Conservation (phyloP, 352 stramenopile species). For the Phytophthora vignae region DNA sequence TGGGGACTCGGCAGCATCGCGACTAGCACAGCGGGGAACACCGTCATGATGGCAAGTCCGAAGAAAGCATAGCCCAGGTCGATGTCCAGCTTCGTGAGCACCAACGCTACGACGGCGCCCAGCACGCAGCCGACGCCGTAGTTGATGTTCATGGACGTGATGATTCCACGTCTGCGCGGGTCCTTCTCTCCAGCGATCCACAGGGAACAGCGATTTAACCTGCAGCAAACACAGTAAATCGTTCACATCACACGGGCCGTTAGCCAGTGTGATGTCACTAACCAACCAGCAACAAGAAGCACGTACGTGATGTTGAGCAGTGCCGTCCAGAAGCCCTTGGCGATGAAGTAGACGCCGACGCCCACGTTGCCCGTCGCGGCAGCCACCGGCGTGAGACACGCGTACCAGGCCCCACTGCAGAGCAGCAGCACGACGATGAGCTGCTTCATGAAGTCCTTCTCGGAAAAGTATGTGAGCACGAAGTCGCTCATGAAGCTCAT, state of each 20-base stretch:
- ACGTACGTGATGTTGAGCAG: constrained; percentile 82
- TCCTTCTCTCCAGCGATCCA: constrained; percentile 78
- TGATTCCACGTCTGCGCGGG: constrained; percentile 69
- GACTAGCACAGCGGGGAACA: constrained; percentile 56
- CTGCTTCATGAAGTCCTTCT: constrained; percentile 80
- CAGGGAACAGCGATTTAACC: constrained; percentile 72
- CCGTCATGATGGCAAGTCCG: constrained; percentile 51
- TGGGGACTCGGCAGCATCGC: constrained; percentile 47
- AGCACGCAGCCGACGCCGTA: constrained; percentile 73
- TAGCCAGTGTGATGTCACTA: background rate
- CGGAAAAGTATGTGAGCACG: constrained; percentile 68
- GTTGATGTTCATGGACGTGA: constrained; percentile 79
- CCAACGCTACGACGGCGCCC: constrained; percentile 55
- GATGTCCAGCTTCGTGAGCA: constrained; percentile 55
- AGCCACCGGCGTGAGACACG: constrained; percentile 65
- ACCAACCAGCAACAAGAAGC: background rate
- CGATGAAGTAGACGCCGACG: constrained; percentile 76
- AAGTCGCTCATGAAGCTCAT: constrained; percentile 87
- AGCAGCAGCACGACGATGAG: constrained; percentile 66
- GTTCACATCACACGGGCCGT: background rate
- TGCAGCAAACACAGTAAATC: constrained; percentile 19
- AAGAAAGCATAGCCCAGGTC: constrained; percentile 72
- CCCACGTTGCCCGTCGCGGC: constrained; percentile 68
- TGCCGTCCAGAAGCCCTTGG: constrained; percentile 77
- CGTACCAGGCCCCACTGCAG: constrained; percentile 72